Evolutionary conservation across 2,329 filamentous ascomycete species (phyloP).

Genomic region (Aspergillus sp.): DNA sequence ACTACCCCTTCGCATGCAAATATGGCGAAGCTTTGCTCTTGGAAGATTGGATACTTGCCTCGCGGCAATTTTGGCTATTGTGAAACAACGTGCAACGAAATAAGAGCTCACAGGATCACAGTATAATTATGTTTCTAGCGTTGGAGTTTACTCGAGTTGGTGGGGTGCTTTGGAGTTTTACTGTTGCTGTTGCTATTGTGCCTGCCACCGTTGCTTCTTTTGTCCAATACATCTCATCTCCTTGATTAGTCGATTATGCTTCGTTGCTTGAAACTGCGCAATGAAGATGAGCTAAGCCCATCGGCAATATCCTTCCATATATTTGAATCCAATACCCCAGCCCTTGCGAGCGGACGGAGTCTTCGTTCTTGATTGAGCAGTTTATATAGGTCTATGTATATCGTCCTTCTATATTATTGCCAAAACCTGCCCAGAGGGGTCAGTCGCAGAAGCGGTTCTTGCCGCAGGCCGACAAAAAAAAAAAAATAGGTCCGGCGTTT

Average conservation of each 20-base stretch:
- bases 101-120: slow-evolving; percentile 14
- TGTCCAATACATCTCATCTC: not conserved
- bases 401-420: not conserved
- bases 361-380: not conserved
- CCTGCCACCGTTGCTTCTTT: not conserved
- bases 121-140: slow-evolving; percentile 25
- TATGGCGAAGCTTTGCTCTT: slow-evolving; percentile 21
- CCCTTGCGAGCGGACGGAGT: too few relatives aligned
- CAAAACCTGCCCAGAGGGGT: not conserved
- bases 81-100: slow-evolving; percentile 4
- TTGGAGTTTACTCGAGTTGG: slow-evolving; percentile 20
- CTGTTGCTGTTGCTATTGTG: slow-evolving; percentile 1
- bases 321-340: not conserved
- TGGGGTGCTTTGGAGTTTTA: slow-evolving; percentile 4
- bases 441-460: not conserved
- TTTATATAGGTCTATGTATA: not conserved
- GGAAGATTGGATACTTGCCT: slow-evolving; percentile 26
- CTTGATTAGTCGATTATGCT: not conserved
- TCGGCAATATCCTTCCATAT: not conserved
- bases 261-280: not conserved
- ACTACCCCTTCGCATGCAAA: slow-evolving; percentile 16
- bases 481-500: not conserved
- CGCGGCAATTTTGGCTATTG: slow-evolving; percentile 25
- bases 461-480: not conserved
- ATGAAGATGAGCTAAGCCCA: not conserved